These are phyloP conservation scores for Phaeoacremonium minimum DNA, from an alignment of 2,329 filamentous ascomycete species.

Conservation along the genomic window DNA sequence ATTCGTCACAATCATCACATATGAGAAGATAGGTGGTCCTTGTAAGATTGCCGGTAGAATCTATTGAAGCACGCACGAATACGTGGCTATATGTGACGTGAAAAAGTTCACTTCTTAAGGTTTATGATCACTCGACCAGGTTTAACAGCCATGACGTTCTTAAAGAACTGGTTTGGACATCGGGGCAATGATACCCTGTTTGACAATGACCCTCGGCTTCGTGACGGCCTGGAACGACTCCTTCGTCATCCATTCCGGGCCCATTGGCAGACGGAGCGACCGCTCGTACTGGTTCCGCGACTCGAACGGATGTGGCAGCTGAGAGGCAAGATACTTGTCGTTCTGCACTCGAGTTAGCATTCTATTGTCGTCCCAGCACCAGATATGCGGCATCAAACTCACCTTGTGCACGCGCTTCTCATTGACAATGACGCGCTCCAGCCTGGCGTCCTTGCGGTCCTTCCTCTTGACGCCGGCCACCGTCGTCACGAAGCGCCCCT, in stretches of 20 bases:
- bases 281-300: slow-evolving; percentile 85
- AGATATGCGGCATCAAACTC: no score
- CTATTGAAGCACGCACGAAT: no score
- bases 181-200: slow-evolving; percentile 84
- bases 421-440: slow-evolving; percentile 84
- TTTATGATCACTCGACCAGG: no score
- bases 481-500: slow-evolving; percentile 59
- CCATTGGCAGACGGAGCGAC: slow-evolving; percentile 78
- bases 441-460: slow-evolving; percentile 75
- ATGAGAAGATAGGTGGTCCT: no score
- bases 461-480: slow-evolving; percentile 70
- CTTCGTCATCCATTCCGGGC: slow-evolving; percentile 96
- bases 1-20: no score
- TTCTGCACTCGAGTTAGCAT: slow-evolving; percentile 49
- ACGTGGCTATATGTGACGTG: no score
- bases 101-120: no score
- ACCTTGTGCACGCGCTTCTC: slow-evolving; percentile 89
- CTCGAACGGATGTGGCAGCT: slow-evolving; percentile 87
- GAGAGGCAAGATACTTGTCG: slow-evolving; percentile 77
- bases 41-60: no score
- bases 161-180: slow-evolving; percentile 69
- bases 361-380: slow-evolving; percentile 1
- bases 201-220: slow-evolving; percentile 85
- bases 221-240: slow-evolving; percentile 85
- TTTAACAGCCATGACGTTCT: no score